phyloP scores from a whole-genome alignment of 176 grass and related monocot genomes.

The Oryza nivara region DNA sequence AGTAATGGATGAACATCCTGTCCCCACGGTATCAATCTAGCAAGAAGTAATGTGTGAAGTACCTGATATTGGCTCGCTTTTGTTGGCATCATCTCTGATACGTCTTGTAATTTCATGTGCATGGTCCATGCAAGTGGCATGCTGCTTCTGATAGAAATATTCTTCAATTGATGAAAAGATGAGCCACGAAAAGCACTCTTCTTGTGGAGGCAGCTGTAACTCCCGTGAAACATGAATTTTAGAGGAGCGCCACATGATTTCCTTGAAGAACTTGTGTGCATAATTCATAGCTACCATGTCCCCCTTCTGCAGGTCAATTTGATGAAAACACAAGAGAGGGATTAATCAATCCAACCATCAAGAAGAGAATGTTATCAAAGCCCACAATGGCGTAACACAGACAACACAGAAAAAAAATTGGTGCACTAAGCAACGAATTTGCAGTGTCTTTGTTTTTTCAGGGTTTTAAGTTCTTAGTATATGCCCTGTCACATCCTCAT shows the following conservation, averaged over 20 bases:
- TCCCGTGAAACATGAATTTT: slow-evolving; percentile 89
- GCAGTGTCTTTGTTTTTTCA: slow-evolving; percentile 3
- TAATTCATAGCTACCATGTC: slow-evolving; percentile 77
- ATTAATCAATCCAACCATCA: slow-evolving; percentile 37
- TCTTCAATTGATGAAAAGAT: slow-evolving; percentile 92
- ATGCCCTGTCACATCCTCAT: slow-evolving; percentile 3
- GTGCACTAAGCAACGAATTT: slow-evolving; percentile 20
- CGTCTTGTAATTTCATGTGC: slow-evolving; percentile 95
- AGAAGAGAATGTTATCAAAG: slow-evolving; percentile 29
- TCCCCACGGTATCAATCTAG: slow-evolving; percentile 17
- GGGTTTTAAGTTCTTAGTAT: slow-evolving; percentile 27
- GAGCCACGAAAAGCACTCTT: slow-evolving; percentile 86
- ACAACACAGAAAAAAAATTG: slow-evolving; percentile 20
- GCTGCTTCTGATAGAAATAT: slow-evolving; percentile 97
- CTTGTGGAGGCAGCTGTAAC: slow-evolving; percentile 78
- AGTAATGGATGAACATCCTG: background rate
- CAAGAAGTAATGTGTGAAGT: slow-evolving; percentile 23
- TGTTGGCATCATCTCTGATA: slow-evolving; percentile 60
- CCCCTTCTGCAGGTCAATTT: slow-evolving; percentile 63
- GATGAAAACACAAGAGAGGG: slow-evolving; percentile 41
- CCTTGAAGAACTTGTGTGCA: slow-evolving; percentile 76
- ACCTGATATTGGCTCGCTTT: slow-evolving; percentile 58
- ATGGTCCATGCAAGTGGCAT: slow-evolving; percentile 83
- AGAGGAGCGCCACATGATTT: slow-evolving; percentile 99
- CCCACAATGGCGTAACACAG: background rate